Evolutionary conservation across 2,329 filamentous ascomycete genomes (phyloP).

Genomic region (Pyrenophora teres): DNA sequence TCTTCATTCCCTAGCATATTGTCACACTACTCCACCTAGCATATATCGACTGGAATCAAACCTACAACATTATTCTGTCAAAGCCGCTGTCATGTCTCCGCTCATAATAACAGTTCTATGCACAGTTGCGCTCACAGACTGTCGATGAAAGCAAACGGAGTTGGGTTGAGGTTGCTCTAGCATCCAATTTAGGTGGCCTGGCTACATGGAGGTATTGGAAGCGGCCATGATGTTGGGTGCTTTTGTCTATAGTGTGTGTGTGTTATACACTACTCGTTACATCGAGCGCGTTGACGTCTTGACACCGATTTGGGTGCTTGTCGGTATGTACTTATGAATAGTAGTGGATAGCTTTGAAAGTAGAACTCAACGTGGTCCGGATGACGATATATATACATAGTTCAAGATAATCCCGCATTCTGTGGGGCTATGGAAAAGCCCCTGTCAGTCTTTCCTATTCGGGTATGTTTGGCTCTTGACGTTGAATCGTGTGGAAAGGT

Average conservation of each 20-base stretch:
- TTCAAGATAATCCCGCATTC: constrained; percentile 1
- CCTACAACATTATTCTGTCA: neutral
- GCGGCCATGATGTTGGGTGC: constrained; percentile 35
- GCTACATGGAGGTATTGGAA: constrained; percentile 17
- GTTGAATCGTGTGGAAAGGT: constrained; percentile 1
- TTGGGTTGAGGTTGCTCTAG: constrained; percentile 19
- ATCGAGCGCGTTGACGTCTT: neutral
- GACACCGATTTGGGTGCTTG: neutral
- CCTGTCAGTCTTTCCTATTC: constrained; percentile 2
- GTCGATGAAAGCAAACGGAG: constrained; percentile 12
- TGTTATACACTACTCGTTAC: too few species aligned
- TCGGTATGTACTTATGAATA: neutral
- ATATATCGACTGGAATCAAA: constrained; percentile 4
- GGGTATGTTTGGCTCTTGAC: neutral
- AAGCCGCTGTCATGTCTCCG: constrained; percentile 9
- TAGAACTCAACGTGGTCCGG: neutral
- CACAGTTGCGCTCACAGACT: constrained; percentile 5
- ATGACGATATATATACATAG: neutral
- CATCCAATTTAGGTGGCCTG: constrained; percentile 36
- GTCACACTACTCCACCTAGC: constrained; percentile 11
- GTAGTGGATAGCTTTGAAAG: neutral
- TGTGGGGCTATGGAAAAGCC: constrained; percentile 4
- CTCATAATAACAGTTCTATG: constrained; percentile 11
- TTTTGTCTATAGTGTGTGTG: too few species aligned
- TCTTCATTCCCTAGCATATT: constrained; percentile 13